Evolutionary conservation across 2,329 filamentous ascomycete genomes (phyloP).

Genomic region (Colletotrichum gigasporum): DNA sequence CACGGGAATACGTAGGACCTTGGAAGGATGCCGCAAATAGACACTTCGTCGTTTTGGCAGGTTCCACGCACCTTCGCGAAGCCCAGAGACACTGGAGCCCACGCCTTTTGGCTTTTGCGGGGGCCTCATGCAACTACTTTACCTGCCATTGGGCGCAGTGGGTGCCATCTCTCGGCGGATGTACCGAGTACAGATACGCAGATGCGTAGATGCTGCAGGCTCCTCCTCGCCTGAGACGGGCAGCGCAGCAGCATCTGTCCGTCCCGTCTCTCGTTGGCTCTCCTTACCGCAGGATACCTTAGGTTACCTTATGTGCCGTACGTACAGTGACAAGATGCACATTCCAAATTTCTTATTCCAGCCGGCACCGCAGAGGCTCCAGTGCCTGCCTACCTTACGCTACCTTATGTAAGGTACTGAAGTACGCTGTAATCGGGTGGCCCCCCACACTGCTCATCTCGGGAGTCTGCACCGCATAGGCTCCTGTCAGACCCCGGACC

Average conservation of each 20-base stretch:
- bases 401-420: too few species aligned
- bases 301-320: too few species aligned
- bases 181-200: not conserved
- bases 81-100: not conserved
- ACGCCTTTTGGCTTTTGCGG: slow-evolving; percentile 5
- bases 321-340: not conserved
- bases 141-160: not conserved
- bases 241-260: not conserved
- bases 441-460: slow-evolving; percentile 25
- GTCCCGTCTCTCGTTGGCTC: too few species aligned
- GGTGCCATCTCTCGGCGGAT: not conserved
- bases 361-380: not conserved
- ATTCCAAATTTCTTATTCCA: slow-evolving; percentile 14
- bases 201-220: too few species aligned
- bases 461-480: slow-evolving; percentile 26
- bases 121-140: slow-evolving; percentile 16
- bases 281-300: not conserved
- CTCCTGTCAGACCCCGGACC: slow-evolving; percentile 23
- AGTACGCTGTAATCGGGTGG: not conserved
- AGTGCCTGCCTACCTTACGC: too few species aligned
- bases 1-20: not conserved
- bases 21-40: slow-evolving; percentile 27
- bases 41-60: slow-evolving; percentile 8
- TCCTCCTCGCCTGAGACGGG: not conserved
- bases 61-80: slow-evolving; percentile 16